Percentiles rank a stretch among this genome's conserved stretches.
These are phyloP conservation scores for Fimicolochytrium jonesii DNA, from an alignment of 192 early-diverging fungal species.

Conservation along the genomic window DNA sequence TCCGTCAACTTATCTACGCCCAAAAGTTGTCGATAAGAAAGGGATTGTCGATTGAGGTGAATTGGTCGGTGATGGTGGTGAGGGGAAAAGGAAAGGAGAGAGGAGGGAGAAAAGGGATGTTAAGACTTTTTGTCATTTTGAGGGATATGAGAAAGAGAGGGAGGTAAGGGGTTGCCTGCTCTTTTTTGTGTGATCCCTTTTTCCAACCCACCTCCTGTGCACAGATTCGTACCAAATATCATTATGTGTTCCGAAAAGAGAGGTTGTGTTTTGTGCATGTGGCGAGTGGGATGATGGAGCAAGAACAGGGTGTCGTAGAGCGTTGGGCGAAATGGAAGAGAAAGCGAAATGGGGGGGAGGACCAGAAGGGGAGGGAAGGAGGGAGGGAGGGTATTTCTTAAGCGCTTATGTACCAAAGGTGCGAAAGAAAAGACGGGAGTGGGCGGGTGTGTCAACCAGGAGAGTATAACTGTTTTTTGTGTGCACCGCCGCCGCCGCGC, in stretches of 20 bases:
- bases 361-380: slow-evolving; percentile 1
- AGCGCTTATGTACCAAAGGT: background rate
- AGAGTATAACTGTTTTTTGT: background rate
- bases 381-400: background rate
- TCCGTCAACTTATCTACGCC: slow-evolving; percentile 6
- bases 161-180: background rate
- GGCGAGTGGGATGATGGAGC: background rate
- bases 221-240: background rate
- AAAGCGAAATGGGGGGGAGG: background rate
- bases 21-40: background rate
- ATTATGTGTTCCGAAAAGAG: background rate
- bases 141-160: background rate
- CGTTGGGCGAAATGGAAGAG: background rate
- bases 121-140: background rate
- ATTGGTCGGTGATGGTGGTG: too few species aligned
- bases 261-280: background rate
- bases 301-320: background rate
- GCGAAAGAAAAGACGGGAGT: background rate
- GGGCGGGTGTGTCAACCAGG: background rate
- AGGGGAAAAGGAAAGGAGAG: background rate
- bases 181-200: background rate
- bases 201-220: slow-evolving; percentile 1
- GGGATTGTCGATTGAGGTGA: too few species aligned
- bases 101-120: background rate
- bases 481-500: background rate